Conservation (phyloP, 108 stramenopile genomes). For the Aurantiochytrium sp. region DNA sequence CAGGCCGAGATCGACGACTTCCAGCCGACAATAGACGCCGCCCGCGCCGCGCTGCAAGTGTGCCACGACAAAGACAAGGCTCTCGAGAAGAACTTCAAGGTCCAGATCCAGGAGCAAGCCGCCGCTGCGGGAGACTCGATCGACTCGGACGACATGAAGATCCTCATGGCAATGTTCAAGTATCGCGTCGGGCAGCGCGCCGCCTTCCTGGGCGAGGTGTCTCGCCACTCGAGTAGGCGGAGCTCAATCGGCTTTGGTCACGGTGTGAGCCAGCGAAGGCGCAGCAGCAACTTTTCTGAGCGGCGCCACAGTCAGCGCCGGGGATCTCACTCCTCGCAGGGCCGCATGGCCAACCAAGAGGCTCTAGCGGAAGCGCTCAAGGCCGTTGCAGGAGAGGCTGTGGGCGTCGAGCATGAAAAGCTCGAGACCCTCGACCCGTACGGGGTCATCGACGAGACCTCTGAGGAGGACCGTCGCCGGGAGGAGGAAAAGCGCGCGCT, state of each 20-base stretch:
- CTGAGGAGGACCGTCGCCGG: neutral
- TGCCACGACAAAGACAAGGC: conserved; percentile 36
- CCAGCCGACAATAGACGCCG: conserved; percentile 33
- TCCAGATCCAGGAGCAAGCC: conserved; percentile 53
- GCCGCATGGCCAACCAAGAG: neutral
- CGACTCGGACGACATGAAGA: neutral
- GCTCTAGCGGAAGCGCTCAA: neutral
- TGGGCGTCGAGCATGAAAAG: neutral
- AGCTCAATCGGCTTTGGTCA: neutral
- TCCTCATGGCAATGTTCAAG: conserved; percentile 31
- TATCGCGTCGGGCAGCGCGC: neutral
- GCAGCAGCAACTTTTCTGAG: neutral
- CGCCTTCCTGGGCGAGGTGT: neutral
- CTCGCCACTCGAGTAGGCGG: neutral
- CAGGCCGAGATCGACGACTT: conserved; percentile 33
- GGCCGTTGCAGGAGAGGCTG: no score
- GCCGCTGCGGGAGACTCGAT: neutral
- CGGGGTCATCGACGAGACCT: neutral
- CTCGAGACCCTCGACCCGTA: neutral
- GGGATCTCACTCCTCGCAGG: neutral
- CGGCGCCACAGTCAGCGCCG: neutral
- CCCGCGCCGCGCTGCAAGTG: neutral
- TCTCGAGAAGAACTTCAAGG: conserved; percentile 54
- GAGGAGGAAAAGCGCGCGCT: neutral
- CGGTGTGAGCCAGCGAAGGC: neutral